Percentiles rank a stretch among this genome's conserved stretches.
phyloP scores from a whole-genome alignment of 768 basidiomycete species.

The Scleroderma citrinum region DNA sequence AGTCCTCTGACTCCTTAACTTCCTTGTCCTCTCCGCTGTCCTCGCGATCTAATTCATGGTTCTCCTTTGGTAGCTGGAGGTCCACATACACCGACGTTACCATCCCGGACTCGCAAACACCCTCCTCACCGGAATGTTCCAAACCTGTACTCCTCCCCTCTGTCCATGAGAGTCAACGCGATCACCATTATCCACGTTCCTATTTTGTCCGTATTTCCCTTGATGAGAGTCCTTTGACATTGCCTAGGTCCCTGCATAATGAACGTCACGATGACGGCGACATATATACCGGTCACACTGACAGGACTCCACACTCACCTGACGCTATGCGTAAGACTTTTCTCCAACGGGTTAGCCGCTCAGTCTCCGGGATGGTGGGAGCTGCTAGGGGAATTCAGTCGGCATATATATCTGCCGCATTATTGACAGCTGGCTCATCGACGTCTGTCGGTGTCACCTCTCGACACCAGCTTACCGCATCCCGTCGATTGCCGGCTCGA shows the following conservation, averaged over 20 bases:
- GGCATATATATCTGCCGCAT: constrained; percentile 50
- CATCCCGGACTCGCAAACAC: constrained; percentile 28
- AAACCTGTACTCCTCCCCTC: constrained; percentile 25
- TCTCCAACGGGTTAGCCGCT: constrained; percentile 28
- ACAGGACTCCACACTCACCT: constrained; percentile 1
- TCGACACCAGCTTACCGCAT: constrained; percentile 11
- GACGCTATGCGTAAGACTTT: constrained; percentile 9
- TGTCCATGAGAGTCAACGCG: constrained; percentile 24
- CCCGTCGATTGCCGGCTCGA: constrained; percentile 12
- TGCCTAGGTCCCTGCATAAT: constrained; percentile 1
- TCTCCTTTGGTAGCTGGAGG: constrained; percentile 38
- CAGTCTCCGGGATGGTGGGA: constrained; percentile 40
- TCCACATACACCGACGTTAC: constrained; percentile 33
- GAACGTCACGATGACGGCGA: constrained; percentile 7
- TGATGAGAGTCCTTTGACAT: constrained; percentile 33
- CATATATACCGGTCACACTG: neutral
- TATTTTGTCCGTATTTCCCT: constrained; percentile 30
- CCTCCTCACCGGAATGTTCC: constrained; percentile 24
- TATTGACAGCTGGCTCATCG: constrained; percentile 38
- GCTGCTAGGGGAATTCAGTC: constrained; percentile 52
- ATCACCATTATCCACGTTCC: constrained; percentile 30
- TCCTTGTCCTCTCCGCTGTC: constrained; percentile 24
- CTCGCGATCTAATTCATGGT: constrained; percentile 37
- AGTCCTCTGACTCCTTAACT: constrained; percentile 18
- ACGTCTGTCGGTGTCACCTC: constrained; percentile 11